Percentiles rank a stretch among this genome's conserved stretches.
Conservation (phyloP, 345 rosid genomes). For the Brassica napus region DNA sequence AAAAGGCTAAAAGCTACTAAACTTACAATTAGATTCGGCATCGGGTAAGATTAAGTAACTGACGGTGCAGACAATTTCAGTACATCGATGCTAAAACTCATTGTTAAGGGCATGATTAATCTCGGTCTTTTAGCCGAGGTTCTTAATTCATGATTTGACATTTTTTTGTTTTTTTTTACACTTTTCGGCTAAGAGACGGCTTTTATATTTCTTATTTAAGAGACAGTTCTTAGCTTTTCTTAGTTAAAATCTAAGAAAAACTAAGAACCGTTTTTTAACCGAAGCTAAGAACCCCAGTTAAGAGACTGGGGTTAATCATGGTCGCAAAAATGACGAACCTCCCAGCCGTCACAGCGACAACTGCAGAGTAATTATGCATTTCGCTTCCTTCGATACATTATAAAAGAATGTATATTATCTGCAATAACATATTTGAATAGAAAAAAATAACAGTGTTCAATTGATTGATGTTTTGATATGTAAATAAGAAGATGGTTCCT, state of each 20-base stretch:
- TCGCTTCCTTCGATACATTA: constrained; percentile 31
- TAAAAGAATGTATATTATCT: background rate
- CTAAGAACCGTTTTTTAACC: too few relatives aligned
- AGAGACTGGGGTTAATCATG: too few relatives aligned
- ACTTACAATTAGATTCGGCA: background rate
- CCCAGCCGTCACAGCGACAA: constrained; percentile 20
- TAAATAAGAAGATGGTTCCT: background rate
- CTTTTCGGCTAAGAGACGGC: too few relatives aligned
- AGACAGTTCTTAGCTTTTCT: too few relatives aligned
- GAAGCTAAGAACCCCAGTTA: too few relatives aligned
- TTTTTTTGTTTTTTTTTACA: too few relatives aligned
- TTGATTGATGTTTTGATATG: background rate
- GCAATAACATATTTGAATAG: background rate
- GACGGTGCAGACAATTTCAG: constrained; percentile 5
- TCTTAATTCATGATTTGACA: too few relatives aligned
- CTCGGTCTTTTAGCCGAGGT: too few relatives aligned
- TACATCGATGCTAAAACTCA: background rate
- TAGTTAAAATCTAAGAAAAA: too few relatives aligned
- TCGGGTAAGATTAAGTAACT: background rate
- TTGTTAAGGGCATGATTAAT: background rate
- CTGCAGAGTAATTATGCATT: constrained; percentile 16
- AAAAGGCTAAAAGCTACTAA: background rate
- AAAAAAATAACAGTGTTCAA: background rate
- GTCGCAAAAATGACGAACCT: constrained; percentile 1
- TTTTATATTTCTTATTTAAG: too few relatives aligned